Evolutionary conservation across 306 rosid genomes (phyloP).

Genomic region (Oemleria cerasiformis): DNA sequence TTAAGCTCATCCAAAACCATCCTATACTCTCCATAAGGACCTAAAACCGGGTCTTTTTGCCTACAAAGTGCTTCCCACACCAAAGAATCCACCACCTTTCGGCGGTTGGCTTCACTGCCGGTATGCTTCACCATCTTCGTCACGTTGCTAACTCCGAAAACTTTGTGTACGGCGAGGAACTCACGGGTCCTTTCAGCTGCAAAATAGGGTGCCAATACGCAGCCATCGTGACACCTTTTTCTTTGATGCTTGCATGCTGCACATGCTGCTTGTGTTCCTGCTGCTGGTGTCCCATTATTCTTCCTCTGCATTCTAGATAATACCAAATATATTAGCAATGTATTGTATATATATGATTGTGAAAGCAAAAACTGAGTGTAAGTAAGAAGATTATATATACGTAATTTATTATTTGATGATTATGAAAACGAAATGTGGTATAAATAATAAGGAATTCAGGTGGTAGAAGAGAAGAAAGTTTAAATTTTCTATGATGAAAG

Average conservation of each 20-base stretch:
- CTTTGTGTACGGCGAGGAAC: conserved; percentile 65
- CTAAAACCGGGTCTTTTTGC: conserved; percentile 66
- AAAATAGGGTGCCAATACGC: conserved; percentile 65
- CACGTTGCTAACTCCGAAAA: conserved; percentile 79
- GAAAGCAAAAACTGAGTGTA: background rate
- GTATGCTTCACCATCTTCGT: conserved; percentile 55
- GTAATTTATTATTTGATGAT: conserved; percentile 38
- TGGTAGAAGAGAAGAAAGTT: conserved; percentile 9
- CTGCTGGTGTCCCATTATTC: conserved; percentile 14
- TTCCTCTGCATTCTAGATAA: conserved; percentile 50
- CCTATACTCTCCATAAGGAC: conserved; percentile 63
- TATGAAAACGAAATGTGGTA: conserved; percentile 36
- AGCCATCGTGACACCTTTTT: conserved; percentile 59
- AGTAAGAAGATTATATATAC: conserved; percentile 17
- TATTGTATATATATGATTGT: background rate
- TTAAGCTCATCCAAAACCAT: conserved; percentile 46
- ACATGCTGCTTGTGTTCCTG: conserved; percentile 50
- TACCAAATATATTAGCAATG: background rate
- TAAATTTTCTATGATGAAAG: conserved; percentile 1
- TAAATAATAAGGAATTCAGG: conserved; percentile 32
- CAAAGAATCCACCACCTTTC: conserved; percentile 57
- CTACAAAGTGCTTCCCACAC: conserved; percentile 82
- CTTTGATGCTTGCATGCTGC: conserved; percentile 91
- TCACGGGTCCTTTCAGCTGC: conserved; percentile 52
- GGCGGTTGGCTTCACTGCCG: conserved; percentile 36